Percentiles rank a stretch among this genome's conserved stretches.
These are phyloP conservation scores for Ceratocystiopsis minuta DNA, from an alignment of 2,329 filamentous ascomycete species.

Conservation along the genomic window DNA sequence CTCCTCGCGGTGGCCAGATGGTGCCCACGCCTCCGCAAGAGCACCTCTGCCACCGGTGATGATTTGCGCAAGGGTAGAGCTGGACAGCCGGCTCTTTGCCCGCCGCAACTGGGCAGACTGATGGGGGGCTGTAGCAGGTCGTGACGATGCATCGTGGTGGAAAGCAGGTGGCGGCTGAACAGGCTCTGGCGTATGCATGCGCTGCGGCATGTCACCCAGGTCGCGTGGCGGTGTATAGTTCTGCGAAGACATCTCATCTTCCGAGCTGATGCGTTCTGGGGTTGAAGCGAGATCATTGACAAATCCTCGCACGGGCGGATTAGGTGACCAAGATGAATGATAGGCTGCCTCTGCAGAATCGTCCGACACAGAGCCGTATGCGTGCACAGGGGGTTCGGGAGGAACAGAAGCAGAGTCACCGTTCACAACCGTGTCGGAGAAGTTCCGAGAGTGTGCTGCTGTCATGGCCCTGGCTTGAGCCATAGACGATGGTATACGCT, in stretches of 20 bases:
- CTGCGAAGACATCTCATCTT: conserved; percentile 27
- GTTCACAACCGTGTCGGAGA: conserved; percentile 25
- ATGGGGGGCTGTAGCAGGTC: conserved; percentile 51
- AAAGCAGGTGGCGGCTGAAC: conserved; percentile 67
- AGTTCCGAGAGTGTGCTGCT: conserved; percentile 24
- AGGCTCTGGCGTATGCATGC: conserved; percentile 51
- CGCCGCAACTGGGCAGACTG: conserved; percentile 61
- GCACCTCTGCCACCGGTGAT: conserved; percentile 37
- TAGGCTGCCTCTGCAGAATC: too few relatives aligned
- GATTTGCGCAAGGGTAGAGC: conserved; percentile 63
- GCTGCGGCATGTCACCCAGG: conserved; percentile 32
- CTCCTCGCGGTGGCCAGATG: too few relatives aligned
- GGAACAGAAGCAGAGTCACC: conserved; percentile 1
- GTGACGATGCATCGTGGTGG: conserved; percentile 52
- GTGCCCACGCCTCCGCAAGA: too few relatives aligned
- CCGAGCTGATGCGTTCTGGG: conserved; percentile 37
- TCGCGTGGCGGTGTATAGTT: conserved; percentile 24
- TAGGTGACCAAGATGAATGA: too few relatives aligned
- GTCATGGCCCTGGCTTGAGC: conserved; percentile 10
- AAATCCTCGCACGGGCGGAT: conserved; percentile 19
- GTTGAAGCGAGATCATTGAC: conserved; percentile 26
- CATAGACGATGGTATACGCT: conserved; percentile 18
- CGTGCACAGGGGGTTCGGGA: too few relatives aligned
- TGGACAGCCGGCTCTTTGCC: conserved; percentile 71
- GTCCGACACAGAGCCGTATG: not conserved